These are phyloP conservation scores for Triglochin maritima DNA, from an alignment of 106 monocot species.

Conservation along the genomic window DNA sequence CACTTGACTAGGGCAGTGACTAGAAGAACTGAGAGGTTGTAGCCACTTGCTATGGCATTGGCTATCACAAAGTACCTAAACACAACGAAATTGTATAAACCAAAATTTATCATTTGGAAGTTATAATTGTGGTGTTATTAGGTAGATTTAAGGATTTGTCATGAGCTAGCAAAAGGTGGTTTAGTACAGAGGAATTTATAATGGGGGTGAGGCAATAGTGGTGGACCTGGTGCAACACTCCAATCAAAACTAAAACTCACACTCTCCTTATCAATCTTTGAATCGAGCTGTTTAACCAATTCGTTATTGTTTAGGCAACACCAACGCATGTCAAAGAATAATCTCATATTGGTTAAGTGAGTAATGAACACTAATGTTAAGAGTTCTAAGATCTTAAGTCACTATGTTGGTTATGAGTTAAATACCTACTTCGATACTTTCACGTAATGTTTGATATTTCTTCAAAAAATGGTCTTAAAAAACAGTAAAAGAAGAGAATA, in stretches of 20 bases:
- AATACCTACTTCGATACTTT: neutral
- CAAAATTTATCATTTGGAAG: too few relatives aligned
- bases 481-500: too few relatives aligned
- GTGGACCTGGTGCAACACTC: too few relatives aligned
- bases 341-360: too few relatives aligned
- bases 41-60: slow-evolving; percentile 42
- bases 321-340: too few relatives aligned
- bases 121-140: too few relatives aligned
- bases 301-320: too few relatives aligned
- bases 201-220: neutral
- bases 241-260: too few relatives aligned
- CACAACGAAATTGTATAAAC: too few relatives aligned
- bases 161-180: neutral
- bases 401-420: neutral
- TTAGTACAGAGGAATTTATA: neutral
- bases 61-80: slow-evolving; percentile 64
- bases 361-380: neutral
- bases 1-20: slow-evolving; percentile 7
- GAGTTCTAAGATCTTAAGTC: neutral
- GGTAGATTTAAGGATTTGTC: neutral
- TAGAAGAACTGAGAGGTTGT: slow-evolving; percentile 40
- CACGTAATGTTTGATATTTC: neutral
- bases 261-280: too few relatives aligned
- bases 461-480: neutral
- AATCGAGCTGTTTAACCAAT: too few relatives aligned